These are phyloP conservation scores for Knoxdaviesia proteae DNA, from an alignment of 2,329 filamentous ascomycete species.

Conservation along the genomic window DNA sequence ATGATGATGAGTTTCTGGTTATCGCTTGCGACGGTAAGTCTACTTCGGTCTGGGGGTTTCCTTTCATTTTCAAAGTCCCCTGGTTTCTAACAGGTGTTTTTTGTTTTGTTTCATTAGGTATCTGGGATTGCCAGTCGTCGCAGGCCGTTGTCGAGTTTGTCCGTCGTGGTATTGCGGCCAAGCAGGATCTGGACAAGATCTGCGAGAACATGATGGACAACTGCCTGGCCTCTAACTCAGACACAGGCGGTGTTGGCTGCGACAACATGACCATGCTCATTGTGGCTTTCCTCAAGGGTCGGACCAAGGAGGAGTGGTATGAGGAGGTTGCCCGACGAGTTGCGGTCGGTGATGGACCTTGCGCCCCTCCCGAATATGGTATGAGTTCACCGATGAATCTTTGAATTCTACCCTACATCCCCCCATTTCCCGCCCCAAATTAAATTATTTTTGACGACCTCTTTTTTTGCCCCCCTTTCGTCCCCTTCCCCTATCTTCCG, in stretches of 20 bases:
- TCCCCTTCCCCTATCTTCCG: background rate
- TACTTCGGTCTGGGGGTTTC: background rate
- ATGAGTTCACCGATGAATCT: constrained; percentile 32
- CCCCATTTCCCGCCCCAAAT: no score
- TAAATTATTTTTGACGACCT: background rate
- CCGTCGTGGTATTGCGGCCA: constrained; percentile 82
- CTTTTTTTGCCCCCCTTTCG: constrained; percentile 2
- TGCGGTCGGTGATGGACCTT: constrained; percentile 90
- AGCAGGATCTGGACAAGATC: constrained; percentile 84
- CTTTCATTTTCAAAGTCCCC: background rate
- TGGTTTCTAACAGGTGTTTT: background rate
- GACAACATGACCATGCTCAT: constrained; percentile 99
- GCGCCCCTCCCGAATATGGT: constrained; percentile 98
- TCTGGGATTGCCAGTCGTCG: constrained; percentile 98
- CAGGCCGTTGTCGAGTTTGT: constrained; percentile 96
- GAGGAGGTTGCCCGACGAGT: constrained; percentile 86
- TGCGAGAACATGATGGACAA: constrained; percentile 99
- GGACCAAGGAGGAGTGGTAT: constrained; percentile 96
- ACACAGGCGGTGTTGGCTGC: constrained; percentile 92
- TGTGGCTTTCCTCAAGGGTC: constrained; percentile 72
- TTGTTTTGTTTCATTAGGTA: constrained; percentile 38
- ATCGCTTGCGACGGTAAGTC: constrained; percentile 75
- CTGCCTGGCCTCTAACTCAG: constrained; percentile 90
- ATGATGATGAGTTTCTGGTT: constrained; percentile 90
- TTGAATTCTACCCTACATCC: no score